These are phyloP conservation scores for Candida fluviatilis DNA, from an alignment of 805 yeast species.

Conservation along the genomic window DNA sequence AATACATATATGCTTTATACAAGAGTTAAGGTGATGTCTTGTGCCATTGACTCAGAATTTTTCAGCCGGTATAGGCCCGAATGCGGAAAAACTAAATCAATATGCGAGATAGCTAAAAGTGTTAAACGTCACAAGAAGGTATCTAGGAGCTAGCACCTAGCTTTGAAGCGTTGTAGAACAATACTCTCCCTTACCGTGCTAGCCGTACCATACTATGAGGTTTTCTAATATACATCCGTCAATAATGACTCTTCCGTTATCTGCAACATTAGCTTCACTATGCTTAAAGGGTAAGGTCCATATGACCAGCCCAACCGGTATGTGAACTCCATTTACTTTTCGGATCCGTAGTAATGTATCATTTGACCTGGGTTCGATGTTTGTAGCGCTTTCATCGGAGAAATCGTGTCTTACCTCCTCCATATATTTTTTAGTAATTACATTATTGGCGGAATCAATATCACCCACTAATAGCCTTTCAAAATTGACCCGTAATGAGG, in stretches of 20 bases:
- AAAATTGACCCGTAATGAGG: conserved; percentile 41
- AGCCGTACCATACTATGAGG: conserved; percentile 20
- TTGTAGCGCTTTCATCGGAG: conserved; percentile 4
- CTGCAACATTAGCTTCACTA: conserved; percentile 14
- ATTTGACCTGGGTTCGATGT: conserved; percentile 3
- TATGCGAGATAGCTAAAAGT: no score
- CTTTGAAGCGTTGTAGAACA: no score
- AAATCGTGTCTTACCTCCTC: conserved; percentile 5
- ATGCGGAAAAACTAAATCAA: no score
- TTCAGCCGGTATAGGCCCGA: conserved; percentile 2
- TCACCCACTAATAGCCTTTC: conserved; percentile 41
- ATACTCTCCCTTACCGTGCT: no score
- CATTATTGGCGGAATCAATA: conserved; percentile 36
- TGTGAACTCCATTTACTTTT: conserved; percentile 30
- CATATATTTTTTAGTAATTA: conserved; percentile 25
- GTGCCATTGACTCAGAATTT: no score
- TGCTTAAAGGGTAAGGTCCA: conserved; percentile 28
- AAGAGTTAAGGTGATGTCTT: no score
- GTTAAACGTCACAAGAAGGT: no score
- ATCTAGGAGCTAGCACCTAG: no score
- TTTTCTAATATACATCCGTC: conserved; percentile 29
- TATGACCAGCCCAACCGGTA: conserved; percentile 17
- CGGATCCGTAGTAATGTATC: conserved; percentile 21
- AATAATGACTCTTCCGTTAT: conserved; percentile 20
- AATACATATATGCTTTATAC: no score